Evolutionary conservation across 129 eudicot genomes (phyloP).

Genomic region (Ambrosia trifida): DNA sequence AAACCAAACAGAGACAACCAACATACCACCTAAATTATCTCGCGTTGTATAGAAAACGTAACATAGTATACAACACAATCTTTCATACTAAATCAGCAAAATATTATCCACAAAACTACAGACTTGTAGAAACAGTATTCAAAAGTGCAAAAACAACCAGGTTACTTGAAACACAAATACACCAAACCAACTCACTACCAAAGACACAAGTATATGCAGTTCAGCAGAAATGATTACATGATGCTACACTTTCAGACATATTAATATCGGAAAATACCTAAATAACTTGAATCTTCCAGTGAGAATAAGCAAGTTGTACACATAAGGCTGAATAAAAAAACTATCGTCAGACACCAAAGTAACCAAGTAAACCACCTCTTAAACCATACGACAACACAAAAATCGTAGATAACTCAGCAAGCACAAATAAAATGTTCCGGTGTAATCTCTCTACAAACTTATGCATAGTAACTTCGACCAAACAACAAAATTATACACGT

Average conservation of each 20-base stretch:
- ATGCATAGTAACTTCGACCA: too few relatives aligned
- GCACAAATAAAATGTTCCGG: too few relatives aligned
- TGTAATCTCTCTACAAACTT: neutral
- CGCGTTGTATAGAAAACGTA: slow-evolving; percentile 1
- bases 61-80: neutral
- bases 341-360: too few relatives aligned
- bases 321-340: too few relatives aligned
- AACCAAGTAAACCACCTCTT: slow-evolving; percentile 1
- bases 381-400: slow-evolving; percentile 4
- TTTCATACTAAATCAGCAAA: neutral
- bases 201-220: neutral
- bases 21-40: neutral
- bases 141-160: neutral
- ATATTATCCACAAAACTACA: slow-evolving; percentile 2
- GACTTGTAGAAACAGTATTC: neutral
- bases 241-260: neutral
- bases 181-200: neutral
- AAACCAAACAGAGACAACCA: neutral
- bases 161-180: neutral
- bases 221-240: neutral
- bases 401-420: neutral
- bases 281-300: neutral
- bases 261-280: neutral
- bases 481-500: neutral
- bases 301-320: slow-evolving; percentile 2